Evolutionary conservation across 495 filamentous ascomycete species (phyloP).

Genomic region (Podospora conica): DNA sequence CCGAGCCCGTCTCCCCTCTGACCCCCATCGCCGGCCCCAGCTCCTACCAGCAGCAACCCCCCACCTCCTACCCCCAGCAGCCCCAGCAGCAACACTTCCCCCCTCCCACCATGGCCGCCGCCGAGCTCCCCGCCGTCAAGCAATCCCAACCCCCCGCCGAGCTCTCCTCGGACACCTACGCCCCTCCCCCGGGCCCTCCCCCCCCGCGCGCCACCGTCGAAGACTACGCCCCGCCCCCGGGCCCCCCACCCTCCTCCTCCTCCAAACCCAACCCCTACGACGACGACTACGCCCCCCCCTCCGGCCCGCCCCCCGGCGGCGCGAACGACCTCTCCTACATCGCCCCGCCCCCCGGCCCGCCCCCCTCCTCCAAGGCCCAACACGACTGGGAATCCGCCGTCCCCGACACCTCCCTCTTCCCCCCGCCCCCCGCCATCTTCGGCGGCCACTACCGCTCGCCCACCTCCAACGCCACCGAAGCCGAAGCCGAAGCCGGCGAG

Average conservation of each 20-base stretch:
- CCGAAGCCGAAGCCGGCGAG: constrained; percentile 66
- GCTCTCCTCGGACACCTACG: constrained; percentile 10
- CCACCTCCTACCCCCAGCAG: constrained; percentile 13
- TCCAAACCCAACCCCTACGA: not conserved
- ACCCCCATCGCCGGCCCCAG: not conserved
- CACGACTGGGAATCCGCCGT: constrained; percentile 78
- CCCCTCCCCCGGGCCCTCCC: constrained; percentile 29
- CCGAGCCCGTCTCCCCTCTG: not conserved
- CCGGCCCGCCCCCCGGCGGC: constrained; percentile 34
- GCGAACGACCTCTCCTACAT: constrained; percentile 9
- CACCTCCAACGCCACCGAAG: constrained; percentile 65
- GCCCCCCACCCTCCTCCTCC: constrained; percentile 12
- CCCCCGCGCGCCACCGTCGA: constrained; percentile 12
- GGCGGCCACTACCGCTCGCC: constrained; percentile 57
- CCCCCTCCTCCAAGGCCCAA: constrained; percentile 45
- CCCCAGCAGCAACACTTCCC: constrained; percentile 24
- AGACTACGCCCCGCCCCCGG: constrained; percentile 29
- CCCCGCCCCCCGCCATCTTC: constrained; percentile 70
- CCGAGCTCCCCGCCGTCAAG: constrained; percentile 6
- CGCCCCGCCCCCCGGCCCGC: constrained; percentile 40
- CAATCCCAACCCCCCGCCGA: constrained; percentile 1
- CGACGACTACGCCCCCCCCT: constrained; percentile 22
- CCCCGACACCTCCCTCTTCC: constrained; percentile 72
- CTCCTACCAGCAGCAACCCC: constrained; percentile 7
- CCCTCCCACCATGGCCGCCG: constrained; percentile 7